Evolutionary conservation across 164 flowering plant species (phyloP).

Genomic region (Echeveria elegans): DNA sequence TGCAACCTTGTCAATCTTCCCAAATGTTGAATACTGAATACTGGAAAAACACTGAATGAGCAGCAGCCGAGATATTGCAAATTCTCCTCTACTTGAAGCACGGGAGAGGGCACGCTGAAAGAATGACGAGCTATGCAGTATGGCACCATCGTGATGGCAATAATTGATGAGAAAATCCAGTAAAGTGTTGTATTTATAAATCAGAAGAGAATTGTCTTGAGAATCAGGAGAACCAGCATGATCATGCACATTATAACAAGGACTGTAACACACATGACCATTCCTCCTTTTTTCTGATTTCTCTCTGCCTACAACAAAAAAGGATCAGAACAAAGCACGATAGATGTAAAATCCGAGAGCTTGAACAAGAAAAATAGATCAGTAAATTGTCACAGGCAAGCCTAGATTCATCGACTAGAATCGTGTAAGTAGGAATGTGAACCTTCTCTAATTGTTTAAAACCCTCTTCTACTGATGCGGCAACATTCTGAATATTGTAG

Average conservation of each 20-base stretch:
- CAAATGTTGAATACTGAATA: no score
- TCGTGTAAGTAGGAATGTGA: not conserved
- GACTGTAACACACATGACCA: conserved; percentile 83
- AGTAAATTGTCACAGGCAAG: not conserved
- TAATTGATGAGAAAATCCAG: not conserved
- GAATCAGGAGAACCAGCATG: conserved; percentile 74
- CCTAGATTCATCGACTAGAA: conserved; percentile 14
- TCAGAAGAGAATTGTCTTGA: conserved; percentile 70
- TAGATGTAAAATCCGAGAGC: not conserved
- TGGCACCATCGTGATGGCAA: not conserved
- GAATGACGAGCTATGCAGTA: not conserved
- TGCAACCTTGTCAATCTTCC: not conserved
- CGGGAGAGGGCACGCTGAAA: not conserved
- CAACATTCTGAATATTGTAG: conserved; percentile 89
- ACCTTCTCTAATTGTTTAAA: conserved; percentile 84
- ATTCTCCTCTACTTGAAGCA: not conserved
- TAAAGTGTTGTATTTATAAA: not conserved
- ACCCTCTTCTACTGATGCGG: conserved; percentile 82
- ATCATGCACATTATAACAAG: conserved; percentile 83
- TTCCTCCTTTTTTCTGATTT: conserved; percentile 79
- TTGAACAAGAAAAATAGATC: not conserved
- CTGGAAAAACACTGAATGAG: not conserved
- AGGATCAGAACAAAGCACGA: not conserved
- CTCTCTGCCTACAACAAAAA: conserved; percentile 72
- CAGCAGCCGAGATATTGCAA: not conserved